These are phyloP conservation scores for Aspergillus egyptiacus DNA, from an alignment of 495 filamentous ascomycete species.

Conservation along the genomic window DNA sequence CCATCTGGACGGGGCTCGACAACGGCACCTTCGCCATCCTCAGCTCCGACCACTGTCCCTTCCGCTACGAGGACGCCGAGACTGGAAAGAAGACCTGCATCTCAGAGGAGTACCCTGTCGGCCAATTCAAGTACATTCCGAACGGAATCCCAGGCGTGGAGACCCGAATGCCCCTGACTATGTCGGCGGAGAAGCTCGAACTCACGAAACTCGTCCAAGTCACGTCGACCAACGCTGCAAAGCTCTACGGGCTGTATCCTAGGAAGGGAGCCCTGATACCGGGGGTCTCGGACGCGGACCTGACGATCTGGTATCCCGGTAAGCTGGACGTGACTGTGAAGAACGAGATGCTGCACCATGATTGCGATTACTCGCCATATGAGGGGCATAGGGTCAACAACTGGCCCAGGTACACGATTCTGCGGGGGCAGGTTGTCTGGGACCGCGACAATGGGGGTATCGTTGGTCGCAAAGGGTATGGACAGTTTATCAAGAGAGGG, in stretches of 20 bases:
- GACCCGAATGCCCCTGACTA: constrained; percentile 45
- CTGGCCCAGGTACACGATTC: constrained; percentile 56
- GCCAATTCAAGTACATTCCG: constrained; percentile 39
- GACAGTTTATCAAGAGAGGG: constrained; percentile 46
- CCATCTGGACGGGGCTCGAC: constrained; percentile 37
- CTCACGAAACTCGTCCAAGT: constrained; percentile 54
- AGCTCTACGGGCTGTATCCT: constrained; percentile 55
- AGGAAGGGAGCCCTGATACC: constrained; percentile 50
- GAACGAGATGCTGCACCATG: constrained; percentile 51
- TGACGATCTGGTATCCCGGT: constrained; percentile 37
- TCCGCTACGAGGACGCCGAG: constrained; percentile 17
- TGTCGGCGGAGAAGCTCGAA: constrained; percentile 35
- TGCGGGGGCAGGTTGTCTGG: constrained; percentile 55
- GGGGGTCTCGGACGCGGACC: constrained; percentile 43
- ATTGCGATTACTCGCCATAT: constrained; percentile 56
- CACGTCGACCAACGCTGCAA: constrained; percentile 50
- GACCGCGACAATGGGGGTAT: constrained; percentile 46
- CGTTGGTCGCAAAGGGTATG: constrained; percentile 44
- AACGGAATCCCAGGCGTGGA: constrained; percentile 57
- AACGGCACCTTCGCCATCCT: constrained; percentile 45
- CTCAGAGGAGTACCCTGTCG: constrained; percentile 14
- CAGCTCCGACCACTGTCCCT: constrained; percentile 21
- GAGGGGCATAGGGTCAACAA: constrained; percentile 50
- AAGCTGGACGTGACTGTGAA: constrained; percentile 36
- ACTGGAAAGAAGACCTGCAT: constrained; percentile 13